A percentile compares a stretch with the other conserved stretches of the same genome.
Conservation (phyloP, 768 basidiomycete genomes). For the Lactarius akahatsu region DNA sequence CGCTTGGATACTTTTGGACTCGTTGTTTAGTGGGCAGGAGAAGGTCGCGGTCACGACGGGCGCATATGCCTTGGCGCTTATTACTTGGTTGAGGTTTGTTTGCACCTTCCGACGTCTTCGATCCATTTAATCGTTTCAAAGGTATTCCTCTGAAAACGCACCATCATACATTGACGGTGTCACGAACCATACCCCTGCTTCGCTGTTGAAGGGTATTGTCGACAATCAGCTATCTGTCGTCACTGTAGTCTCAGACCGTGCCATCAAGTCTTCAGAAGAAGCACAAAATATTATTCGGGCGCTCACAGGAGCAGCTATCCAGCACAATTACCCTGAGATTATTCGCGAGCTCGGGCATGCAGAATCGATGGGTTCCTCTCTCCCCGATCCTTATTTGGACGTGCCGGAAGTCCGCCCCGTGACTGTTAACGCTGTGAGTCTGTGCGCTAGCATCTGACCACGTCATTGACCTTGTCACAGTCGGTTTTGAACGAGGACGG, state of each 20-base stretch:
- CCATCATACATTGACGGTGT: constrained; percentile 21
- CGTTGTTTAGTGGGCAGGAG: constrained; percentile 52
- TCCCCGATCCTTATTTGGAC: constrained; percentile 45
- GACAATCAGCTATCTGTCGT: constrained; percentile 51
- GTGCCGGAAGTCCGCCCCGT: constrained; percentile 69
- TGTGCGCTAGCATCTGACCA: constrained; percentile 8
- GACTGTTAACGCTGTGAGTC: constrained; percentile 41
- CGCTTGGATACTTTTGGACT: constrained; percentile 57
- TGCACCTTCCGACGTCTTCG: not conserved
- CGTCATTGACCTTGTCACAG: constrained; percentile 4
- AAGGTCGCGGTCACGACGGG: constrained; percentile 49
- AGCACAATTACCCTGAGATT: constrained; percentile 49
- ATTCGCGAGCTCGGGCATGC: constrained; percentile 58
- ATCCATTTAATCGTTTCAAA: constrained; percentile 32
- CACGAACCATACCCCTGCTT: constrained; percentile 30
- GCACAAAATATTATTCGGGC: constrained; percentile 53
- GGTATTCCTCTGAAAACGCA: constrained; percentile 40
- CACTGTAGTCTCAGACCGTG: constrained; percentile 56
- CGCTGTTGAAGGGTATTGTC: constrained; percentile 39
- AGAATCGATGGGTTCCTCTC: constrained; percentile 43
- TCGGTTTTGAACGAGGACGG: constrained; percentile 30
- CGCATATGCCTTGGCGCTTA: constrained; percentile 71
- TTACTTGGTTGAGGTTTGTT: constrained; percentile 53
- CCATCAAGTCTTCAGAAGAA: constrained; percentile 53
- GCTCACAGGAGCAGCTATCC: constrained; percentile 60